Percentiles rank a stretch among this genome's conserved stretches.
phyloP scores from a whole-genome alignment of 169 alveolate species.

The Plasmodium gallinaceum region DNA sequence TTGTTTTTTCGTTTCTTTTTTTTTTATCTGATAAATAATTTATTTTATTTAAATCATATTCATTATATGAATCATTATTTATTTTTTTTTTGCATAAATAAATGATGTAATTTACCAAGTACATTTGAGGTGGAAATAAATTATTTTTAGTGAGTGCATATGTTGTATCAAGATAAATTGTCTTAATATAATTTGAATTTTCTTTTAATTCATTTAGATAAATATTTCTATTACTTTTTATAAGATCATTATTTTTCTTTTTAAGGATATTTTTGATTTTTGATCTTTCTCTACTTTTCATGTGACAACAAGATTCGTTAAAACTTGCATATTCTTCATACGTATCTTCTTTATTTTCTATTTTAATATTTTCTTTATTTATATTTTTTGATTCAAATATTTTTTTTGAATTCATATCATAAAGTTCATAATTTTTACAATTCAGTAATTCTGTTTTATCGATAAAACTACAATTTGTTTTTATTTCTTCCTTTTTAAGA shows the following conservation, averaged over 20 bases:
- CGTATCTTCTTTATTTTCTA: constrained; percentile 11
- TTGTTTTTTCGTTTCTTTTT: not conserved
- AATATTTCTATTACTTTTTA: not conserved
- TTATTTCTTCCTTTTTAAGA: constrained; percentile 7
- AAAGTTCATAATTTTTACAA: not conserved
- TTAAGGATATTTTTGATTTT: not conserved
- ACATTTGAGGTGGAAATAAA: constrained; percentile 65
- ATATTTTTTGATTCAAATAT: not conserved
- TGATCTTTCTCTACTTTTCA: constrained; percentile 1
- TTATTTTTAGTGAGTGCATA: constrained; percentile 72
- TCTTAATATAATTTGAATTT: constrained; percentile 49
- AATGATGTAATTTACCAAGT: constrained; percentile 60
- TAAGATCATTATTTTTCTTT: constrained; percentile 1
- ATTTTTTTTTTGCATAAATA: constrained; percentile 56
- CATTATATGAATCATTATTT: not conserved
- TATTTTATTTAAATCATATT: not conserved
- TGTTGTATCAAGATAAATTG: constrained; percentile 75
- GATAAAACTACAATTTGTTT: not conserved
- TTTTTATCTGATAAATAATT: not conserved
- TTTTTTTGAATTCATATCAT: not conserved
- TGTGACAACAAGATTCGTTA: too few species aligned
- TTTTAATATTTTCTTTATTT: constrained; percentile 6
- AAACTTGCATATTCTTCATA: not conserved
- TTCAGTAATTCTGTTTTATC: constrained; percentile 5
- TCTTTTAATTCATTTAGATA: constrained; percentile 22